Evolutionary conservation across 768 basidiomycete genomes (phyloP), one percentile per base, ranked within the genome.

Genomic region (Auricularia sp.): DNA sequence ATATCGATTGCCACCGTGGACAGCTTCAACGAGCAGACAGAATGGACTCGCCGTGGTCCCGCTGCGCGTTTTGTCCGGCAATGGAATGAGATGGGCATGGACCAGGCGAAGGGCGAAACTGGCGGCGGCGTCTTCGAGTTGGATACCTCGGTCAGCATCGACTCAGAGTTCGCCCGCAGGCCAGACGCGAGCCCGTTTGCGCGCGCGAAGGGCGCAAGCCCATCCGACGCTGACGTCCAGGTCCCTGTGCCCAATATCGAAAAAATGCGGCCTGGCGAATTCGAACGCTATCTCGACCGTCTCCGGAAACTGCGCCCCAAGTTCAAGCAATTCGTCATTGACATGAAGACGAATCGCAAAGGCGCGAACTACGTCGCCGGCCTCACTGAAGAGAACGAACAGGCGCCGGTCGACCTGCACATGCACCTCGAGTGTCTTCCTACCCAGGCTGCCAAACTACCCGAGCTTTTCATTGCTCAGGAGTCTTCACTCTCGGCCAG

Each of bases 1-100:
- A 84, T 93, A 65, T 83, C 86, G 21, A 79, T 93, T 34, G 77
- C 80, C 61, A 77, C 83, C 43, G 83, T 88, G 72, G 91, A 93
- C 71, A 83, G 87, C 36, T 83, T 77, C 63, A 84, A 88, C 64
- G 80, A 90, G 68, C 91, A 87, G 72, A 87, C 88, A 29, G 87
- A 89, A 67, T 93, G 91, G 90, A 80, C 80, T 69, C 79, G 81
- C 65, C 87, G 82, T 16, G 85, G 88, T 69, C 75, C 73, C 51
- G 83, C 89, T 71, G 84, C 84, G n/a, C 77, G 83, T 58, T 88
- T 87, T 73, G 79, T 91, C 64, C 78, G 80, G 68, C 81, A 84
- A 65, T 81, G 86, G 73, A 84, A 87, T 69, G 87, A 90, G 71
- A 78, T 88, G 63, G 81, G 80, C 23, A 71, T 79, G 21, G 70